Conservation (phyloP, 2,329 filamentous ascomycete genomes). For the Cladosporium sp. region DNA sequence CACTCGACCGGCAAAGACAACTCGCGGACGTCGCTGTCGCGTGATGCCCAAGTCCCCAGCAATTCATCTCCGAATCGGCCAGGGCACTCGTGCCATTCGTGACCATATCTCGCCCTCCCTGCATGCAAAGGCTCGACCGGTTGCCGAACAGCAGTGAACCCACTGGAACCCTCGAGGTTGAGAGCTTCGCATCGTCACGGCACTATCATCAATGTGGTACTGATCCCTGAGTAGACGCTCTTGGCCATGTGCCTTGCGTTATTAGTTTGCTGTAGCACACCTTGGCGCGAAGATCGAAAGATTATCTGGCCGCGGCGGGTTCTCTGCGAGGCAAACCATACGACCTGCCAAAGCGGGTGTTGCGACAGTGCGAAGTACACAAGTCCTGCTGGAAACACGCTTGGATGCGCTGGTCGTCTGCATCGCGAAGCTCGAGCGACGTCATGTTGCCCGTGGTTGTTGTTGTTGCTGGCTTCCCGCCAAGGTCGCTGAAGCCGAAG, state of each 20-base stretch:
- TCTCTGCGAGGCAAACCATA: not conserved
- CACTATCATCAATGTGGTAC: constrained; percentile 6
- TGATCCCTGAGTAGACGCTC: constrained; percentile 7
- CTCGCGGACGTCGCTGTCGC: not conserved
- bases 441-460: not conserved
- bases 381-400: not conserved
- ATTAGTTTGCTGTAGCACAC: not conserved
- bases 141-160: constrained; percentile 5
- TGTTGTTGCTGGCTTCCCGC: not conserved
- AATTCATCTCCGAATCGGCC: not conserved
- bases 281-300: constrained; percentile 4
- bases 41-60: not conserved
- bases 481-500: constrained; percentile 9
- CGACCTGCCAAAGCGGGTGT: not conserved
- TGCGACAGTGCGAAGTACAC: not conserved
- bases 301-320: not conserved
- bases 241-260: constrained; percentile 11
- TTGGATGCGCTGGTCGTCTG: not conserved
- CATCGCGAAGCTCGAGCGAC: not conserved
- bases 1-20: not conserved
- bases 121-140: not conserved
- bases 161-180: constrained; percentile 10
- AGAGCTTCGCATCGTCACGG: not conserved
- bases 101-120: not conserved
- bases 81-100: not conserved